Evolutionary conservation across 371 early-diverging fungal species (phyloP).

Genomic region (Parasitella parasitica): DNA sequence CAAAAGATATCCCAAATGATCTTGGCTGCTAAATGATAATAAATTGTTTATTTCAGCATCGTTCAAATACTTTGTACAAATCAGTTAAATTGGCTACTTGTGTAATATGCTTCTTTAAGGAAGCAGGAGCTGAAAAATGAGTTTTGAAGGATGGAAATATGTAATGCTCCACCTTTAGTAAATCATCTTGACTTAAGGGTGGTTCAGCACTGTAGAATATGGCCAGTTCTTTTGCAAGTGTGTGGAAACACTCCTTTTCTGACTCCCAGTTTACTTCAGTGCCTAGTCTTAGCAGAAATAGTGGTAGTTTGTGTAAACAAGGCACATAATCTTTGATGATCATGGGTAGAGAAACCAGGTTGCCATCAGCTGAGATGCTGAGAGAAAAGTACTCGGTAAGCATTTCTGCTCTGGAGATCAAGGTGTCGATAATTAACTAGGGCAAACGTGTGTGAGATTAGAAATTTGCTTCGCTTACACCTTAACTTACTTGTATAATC

Average conservation of each 20-base stretch:
- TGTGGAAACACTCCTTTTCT: constrained; percentile 80
- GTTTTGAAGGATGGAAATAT: constrained; percentile 78
- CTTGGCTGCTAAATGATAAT: constrained; percentile 18
- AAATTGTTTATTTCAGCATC: constrained; percentile 56
- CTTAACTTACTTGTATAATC: constrained; percentile 56
- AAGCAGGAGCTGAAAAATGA: constrained; percentile 62
- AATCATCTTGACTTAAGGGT: constrained; percentile 38
- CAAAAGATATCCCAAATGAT: constrained; percentile 47
- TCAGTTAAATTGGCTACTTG: constrained; percentile 85
- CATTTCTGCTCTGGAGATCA: constrained; percentile 74
- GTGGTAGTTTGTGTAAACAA: constrained; percentile 78
- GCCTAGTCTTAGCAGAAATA: constrained; percentile 77
- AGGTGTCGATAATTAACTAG: constrained; percentile 53
- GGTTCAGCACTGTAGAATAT: constrained; percentile 78
- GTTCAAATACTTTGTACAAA: constrained; percentile 90
- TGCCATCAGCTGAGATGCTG: constrained; percentile 60
- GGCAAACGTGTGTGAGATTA: neutral
- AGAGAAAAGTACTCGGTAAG: constrained; percentile 85
- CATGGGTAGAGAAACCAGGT: constrained; percentile 73
- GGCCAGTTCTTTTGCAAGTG: constrained; percentile 71
- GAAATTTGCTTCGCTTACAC: neutral
- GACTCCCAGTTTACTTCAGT: constrained; percentile 83
- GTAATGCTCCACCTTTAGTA: constrained; percentile 68
- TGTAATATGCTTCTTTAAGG: constrained; percentile 49
- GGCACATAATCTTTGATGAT: constrained; percentile 78